phyloP scores from a whole-genome alignment of 2,329 filamentous ascomycete genomes.

The Botrytis deweyae region DNA sequence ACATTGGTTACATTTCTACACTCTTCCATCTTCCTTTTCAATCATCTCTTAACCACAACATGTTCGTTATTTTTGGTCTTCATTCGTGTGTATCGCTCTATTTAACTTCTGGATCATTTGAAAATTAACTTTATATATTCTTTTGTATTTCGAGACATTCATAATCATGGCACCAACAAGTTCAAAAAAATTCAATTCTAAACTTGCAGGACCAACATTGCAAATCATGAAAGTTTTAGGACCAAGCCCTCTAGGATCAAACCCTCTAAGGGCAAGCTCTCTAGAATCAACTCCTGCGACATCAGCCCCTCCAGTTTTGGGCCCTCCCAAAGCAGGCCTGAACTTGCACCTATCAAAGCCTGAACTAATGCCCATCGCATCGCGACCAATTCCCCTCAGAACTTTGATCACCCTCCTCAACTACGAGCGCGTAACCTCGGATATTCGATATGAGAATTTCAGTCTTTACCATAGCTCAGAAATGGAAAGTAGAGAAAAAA shows the following conservation, averaged over 20 bases:
- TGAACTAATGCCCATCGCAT: background rate
- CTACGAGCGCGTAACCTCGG: background rate
- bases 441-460: background rate
- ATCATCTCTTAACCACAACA: no score
- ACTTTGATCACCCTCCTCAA: background rate
- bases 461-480: background rate
- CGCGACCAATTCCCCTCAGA: background rate
- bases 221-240: background rate
- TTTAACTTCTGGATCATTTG: background rate
- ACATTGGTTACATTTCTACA: background rate
- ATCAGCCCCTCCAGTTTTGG: background rate
- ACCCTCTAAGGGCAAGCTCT: background rate
- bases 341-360: background rate
- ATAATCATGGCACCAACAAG: background rate
- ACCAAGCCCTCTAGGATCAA: background rate
- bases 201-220: rapidly evolving
- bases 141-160: background rate
- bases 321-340: background rate
- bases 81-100: rapidly evolving
- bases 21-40: background rate
- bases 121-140: background rate
- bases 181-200: background rate
- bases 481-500: background rate
- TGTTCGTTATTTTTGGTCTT: background rate
- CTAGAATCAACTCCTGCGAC: background rate